phyloP scores from a whole-genome alignment of 225 moss, liverwort and hornwort genomes.

The Pleurozium schreberi region DNA sequence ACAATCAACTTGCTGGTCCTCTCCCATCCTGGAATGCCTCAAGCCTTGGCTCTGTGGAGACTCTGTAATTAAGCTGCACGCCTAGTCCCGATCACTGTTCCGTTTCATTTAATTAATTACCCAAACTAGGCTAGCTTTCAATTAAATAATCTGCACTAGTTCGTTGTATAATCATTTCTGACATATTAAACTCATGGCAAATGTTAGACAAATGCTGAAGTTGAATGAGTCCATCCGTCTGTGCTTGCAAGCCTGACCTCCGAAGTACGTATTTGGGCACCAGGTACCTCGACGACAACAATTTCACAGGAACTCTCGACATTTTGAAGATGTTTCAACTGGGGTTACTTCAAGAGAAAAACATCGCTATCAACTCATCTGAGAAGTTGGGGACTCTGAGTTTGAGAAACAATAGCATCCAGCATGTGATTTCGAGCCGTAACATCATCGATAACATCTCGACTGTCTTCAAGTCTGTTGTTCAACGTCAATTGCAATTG shows the following conservation, averaged over 20 bases:
- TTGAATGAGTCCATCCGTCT: too few species aligned
- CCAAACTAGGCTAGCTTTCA: background rate
- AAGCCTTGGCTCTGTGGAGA: background rate
- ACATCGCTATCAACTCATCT: background rate
- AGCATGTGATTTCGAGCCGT: background rate
- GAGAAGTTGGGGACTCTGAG: background rate
- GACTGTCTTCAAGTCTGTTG: background rate
- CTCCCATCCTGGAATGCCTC: background rate
- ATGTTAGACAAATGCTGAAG: background rate
- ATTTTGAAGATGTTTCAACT: background rate
- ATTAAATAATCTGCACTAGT: background rate
- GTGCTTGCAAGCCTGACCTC: background rate
- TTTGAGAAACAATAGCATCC: background rate
- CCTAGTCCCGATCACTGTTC: too few species aligned
- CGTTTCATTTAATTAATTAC: too few species aligned
- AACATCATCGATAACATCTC: background rate
- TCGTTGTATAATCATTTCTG: background rate
- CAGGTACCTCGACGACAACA: constrained; percentile 19
- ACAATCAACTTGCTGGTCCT: background rate
- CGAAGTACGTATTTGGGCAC: background rate
- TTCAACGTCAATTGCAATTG: too few species aligned
- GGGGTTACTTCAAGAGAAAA: background rate
- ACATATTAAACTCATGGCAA: background rate
- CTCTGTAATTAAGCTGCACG: constrained; percentile 1
- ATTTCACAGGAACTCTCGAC: background rate